Base-by-base conservation (phyloP, 139 green algal species). In the Picochlorum sp. region DNA sequence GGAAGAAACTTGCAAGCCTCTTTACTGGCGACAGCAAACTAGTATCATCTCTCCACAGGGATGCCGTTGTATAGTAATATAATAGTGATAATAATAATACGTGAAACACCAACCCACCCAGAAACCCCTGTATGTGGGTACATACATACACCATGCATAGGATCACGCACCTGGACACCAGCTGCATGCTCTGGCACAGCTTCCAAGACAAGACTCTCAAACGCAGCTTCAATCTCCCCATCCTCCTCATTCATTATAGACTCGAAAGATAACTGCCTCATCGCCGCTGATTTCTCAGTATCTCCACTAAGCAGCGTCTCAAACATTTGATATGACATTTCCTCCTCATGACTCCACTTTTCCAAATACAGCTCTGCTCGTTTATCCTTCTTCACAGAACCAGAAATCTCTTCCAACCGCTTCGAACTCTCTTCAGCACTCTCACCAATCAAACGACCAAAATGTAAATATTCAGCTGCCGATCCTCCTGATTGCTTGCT, bases 1-100 rank as follows among this genome's bases (percentile, higher is more conserved):
- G 79, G 16, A 56, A 64, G 26, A 71, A 74, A 65, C 65, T 85
- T 44, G 59, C 65, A 4, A 70, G 78, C 52, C 51, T 78, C 18
- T 80, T 85, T 49, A 14, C 41, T 1, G 72, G 64, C 6, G 63
- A 49, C 3, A 20, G 41, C 2, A 41, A 68, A 10, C 63, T 84
- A 2, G 60, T 80, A 10, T 79, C 68, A 30, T 81, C 72, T 4
- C 56, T 79, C 4, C 41, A 20, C 47, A 20, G 47, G 16, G 47
- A 54, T 52, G 16, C 15, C 16, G 18, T 52, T 52, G 47, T 24
- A 52, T 52, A 52, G 15, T 52, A 23, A n/a, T 13, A 52, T 26
- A 26, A 52, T 52, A 52, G 3, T 28, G 5, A 30, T 30, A 30
- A 6, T 30, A 30, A 30, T 30, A 30, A 30, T 0, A 6, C 26